Evolutionary conservation across 257 asterid species (phyloP).

Genomic region (Nyctanthes arbortristis): DNA sequence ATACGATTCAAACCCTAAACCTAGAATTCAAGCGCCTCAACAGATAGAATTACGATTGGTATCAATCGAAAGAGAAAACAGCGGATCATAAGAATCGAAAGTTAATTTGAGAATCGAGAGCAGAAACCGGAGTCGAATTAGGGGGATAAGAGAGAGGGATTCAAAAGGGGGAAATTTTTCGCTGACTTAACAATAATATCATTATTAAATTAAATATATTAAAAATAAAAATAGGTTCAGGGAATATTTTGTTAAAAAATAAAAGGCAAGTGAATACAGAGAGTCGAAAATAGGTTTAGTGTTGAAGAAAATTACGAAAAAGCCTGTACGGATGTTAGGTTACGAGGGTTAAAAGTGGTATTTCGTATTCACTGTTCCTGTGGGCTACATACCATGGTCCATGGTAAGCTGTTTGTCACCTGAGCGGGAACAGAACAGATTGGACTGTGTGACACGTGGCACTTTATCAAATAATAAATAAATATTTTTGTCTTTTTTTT

Average conservation of each 20-base stretch:
- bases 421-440: background rate
- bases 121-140: slow-evolving; percentile 21
- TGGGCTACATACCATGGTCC: background rate
- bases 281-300: slow-evolving; percentile 17
- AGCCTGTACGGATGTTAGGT: background rate
- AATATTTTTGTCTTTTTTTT: no score
- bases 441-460: background rate
- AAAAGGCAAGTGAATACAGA: background rate
- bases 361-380: background rate
- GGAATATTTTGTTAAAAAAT: slow-evolving; percentile 4
- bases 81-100: slow-evolving; percentile 19
- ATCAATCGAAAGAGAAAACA: slow-evolving; percentile 25
- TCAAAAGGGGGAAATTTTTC: slow-evolving; percentile 16
- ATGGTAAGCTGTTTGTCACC: background rate
- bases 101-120: slow-evolving; percentile 15
- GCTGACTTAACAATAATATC: slow-evolving; percentile 4
- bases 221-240: slow-evolving; percentile 22
- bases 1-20: slow-evolving; percentile 34
- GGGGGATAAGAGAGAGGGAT: slow-evolving; percentile 7
- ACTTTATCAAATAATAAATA: no score
- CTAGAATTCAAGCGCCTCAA: slow-evolving; percentile 8
- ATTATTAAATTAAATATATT: background rate
- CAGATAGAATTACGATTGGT: slow-evolving; percentile 1
- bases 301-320: slow-evolving; percentile 11
- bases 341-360: background rate